These are phyloP conservation scores for Hymenoscyphus salicellus DNA, from an alignment of 2,329 filamentous ascomycete species.

Conservation along the genomic window DNA sequence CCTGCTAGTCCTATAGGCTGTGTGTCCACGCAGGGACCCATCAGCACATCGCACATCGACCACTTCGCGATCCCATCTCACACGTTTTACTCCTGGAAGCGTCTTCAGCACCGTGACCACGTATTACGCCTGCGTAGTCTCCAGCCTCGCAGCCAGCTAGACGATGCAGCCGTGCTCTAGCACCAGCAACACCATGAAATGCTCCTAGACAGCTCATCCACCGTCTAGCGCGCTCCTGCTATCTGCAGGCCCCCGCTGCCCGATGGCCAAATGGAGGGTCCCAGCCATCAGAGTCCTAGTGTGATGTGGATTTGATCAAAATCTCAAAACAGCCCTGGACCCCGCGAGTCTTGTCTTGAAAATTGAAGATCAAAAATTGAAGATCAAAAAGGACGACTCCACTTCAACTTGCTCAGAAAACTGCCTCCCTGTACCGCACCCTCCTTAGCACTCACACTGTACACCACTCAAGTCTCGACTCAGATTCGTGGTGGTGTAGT, in stretches of 20 bases:
- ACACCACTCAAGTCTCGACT: not conserved
- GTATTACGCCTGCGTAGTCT: no score
- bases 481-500: not conserved
- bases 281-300: not conserved
- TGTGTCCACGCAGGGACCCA: no score
- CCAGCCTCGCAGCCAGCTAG: not conserved
- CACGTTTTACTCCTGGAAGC: no score
- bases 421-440: not conserved
- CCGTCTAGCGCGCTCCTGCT: not conserved
- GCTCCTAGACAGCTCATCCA: not conserved
- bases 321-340: not conserved
- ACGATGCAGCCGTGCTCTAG: not conserved
- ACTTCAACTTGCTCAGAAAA: not conserved
- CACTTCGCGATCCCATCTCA: no score
- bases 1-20: no score
- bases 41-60: no score
- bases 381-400: not conserved
- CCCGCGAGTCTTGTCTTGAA: not conserved
- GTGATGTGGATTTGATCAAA: not conserved
- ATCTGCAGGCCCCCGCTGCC: not conserved
- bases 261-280: constrained; percentile 2
- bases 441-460: no score
- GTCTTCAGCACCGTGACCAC: no score
- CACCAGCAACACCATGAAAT: not conserved
- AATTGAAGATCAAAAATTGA: not conserved